Conservation (phyloP, 2,329 filamentous ascomycete genomes). For the Xylariaceae sp. region DNA sequence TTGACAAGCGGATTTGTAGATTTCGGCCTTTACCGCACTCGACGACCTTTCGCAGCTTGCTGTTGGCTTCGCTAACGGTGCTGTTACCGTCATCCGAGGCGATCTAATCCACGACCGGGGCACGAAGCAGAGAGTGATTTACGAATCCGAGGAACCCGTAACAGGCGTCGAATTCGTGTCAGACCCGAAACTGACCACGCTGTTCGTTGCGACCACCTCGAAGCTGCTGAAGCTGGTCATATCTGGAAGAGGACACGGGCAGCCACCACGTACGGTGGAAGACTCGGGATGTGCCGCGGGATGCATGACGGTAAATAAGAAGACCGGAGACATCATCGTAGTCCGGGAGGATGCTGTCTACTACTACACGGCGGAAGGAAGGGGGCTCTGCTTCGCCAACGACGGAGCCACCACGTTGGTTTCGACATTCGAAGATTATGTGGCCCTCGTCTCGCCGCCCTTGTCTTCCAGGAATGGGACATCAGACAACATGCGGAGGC, state of each 20-base stretch:
- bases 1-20: slow-evolving; percentile 37
- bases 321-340: slow-evolving; percentile 81
- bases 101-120: slow-evolving; percentile 94
- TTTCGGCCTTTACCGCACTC: slow-evolving; percentile 82
- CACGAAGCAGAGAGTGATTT: slow-evolving; percentile 87
- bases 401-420: slow-evolving; percentile 85
- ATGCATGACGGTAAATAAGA: slow-evolving; percentile 84
- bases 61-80: slow-evolving; percentile 91
- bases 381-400: slow-evolving; percentile 83
- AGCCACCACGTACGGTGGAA: slow-evolving; percentile 81
- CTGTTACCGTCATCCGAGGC: slow-evolving; percentile 87
- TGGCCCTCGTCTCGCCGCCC: slow-evolving; percentile 78
- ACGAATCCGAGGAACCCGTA: slow-evolving; percentile 93
- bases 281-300: slow-evolving; percentile 87
- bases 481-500: slow-evolving; percentile 58
- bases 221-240: slow-evolving; percentile 83
- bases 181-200: slow-evolving; percentile 59
- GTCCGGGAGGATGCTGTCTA: slow-evolving; percentile 93
- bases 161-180: slow-evolving; percentile 78
- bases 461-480: slow-evolving; percentile 44
- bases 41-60: slow-evolving; percentile 89
- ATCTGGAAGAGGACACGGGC: slow-evolving; percentile 81
- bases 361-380: slow-evolving; percentile 79
- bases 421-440: slow-evolving; percentile 74
- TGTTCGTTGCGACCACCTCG: slow-evolving; percentile 89